Conservation (phyloP, 108 stramenopile species). For the Phaeodactylum tricornutum region DNA sequence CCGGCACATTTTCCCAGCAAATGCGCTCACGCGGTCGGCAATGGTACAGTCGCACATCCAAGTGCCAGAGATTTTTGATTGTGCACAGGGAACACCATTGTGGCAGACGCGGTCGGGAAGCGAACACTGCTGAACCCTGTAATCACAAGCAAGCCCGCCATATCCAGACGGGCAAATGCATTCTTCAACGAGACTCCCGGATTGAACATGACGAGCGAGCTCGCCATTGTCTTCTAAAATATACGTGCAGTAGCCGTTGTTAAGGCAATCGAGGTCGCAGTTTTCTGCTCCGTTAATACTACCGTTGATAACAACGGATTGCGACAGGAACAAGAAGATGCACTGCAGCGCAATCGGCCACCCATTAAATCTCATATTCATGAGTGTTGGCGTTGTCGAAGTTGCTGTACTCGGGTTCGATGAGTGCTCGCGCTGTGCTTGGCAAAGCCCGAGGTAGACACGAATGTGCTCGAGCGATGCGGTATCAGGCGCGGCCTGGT, state of each 20-base stretch:
- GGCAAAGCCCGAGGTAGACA: too few relatives aligned
- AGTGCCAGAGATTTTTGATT: neutral
- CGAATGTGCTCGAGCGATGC: too few relatives aligned
- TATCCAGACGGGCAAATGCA: constrained; percentile 41
- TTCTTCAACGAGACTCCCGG: constrained; percentile 33
- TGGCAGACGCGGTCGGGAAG: constrained; percentile 15
- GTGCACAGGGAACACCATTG: constrained; percentile 5
- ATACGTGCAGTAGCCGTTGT: constrained; percentile 46
- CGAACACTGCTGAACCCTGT: constrained; percentile 20
- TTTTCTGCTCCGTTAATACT: too few relatives aligned
- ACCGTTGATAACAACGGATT: too few relatives aligned
- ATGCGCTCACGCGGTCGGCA: constrained; percentile 20
- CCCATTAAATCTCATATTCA: too few relatives aligned
- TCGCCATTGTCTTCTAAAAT: constrained; percentile 17
- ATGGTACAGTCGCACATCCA: constrained; percentile 29
- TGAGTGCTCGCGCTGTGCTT: too few relatives aligned
- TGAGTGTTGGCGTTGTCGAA: too few relatives aligned
- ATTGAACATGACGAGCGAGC: constrained; percentile 19
- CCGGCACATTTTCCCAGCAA: constrained; percentile 37
- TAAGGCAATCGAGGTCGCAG: constrained; percentile 37
- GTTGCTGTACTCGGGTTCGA: too few relatives aligned
- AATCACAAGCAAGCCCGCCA: constrained; percentile 35
- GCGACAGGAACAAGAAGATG: too few relatives aligned
- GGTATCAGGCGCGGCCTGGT: too few relatives aligned
- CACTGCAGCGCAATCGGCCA: too few relatives aligned